Percentiles rank a stretch among this genome's conserved stretches.
Conservation (phyloP, 2,329 filamentous ascomycete species). For the Diaporthe velutina region DNA sequence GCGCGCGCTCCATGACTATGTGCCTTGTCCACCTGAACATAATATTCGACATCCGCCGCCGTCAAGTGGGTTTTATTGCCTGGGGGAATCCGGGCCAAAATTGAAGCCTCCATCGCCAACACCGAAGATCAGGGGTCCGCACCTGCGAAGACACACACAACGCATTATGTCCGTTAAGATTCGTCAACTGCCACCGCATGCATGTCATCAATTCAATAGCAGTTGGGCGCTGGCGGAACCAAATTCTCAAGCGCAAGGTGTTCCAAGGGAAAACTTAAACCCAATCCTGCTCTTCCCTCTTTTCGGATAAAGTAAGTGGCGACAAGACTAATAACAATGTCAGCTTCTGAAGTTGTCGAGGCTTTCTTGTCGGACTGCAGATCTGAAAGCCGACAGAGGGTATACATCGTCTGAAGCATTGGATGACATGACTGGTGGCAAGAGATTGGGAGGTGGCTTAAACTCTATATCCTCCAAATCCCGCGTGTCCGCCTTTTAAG, state of each 20-base stretch:
- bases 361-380: neutral
- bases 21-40: neutral
- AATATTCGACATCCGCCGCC: neutral
- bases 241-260: neutral
- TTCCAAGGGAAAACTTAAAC: conserved; percentile 20
- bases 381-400: neutral
- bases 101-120: neutral
- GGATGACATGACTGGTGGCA: neutral
- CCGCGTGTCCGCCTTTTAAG: neutral
- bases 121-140: neutral
- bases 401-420: neutral
- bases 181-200: neutral
- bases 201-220: neutral
- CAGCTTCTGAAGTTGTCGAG: neutral
- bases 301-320: neutral
- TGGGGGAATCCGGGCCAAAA: neutral
- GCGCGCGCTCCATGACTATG: conserved; percentile 28
- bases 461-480: neutral
- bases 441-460: neutral
- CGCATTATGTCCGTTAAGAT: neutral
- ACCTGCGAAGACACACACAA: neutral
- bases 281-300: neutral
- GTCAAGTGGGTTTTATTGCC: neutral
- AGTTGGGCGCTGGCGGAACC: neutral
- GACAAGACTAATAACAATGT: neutral